phyloP scores from a whole-genome alignment of 2,329 filamentous ascomycete species.

The Fusarium tanahbumbuense region DNA sequence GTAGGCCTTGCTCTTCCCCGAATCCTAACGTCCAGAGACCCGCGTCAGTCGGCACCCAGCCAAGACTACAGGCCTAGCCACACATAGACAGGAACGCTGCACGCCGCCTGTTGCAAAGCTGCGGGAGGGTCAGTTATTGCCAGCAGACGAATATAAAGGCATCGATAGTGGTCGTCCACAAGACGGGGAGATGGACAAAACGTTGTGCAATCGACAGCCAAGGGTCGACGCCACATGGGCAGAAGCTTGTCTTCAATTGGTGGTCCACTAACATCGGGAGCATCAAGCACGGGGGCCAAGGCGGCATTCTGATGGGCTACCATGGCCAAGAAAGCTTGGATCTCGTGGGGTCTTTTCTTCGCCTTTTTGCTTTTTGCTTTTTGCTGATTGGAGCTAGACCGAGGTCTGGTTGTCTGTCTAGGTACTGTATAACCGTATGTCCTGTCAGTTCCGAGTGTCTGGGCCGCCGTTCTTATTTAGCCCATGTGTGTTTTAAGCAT shows the following conservation, averaged over 20 bases:
- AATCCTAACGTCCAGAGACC: slow-evolving; percentile 12
- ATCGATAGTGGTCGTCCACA: slow-evolving; percentile 17
- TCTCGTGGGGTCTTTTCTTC: slow-evolving; percentile 26
- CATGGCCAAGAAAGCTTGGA: slow-evolving; percentile 17
- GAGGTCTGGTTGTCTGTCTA: slow-evolving; percentile 17
- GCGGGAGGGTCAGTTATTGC: slow-evolving; percentile 22
- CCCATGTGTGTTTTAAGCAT: slow-evolving; percentile 3
- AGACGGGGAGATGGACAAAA: slow-evolving; percentile 11
- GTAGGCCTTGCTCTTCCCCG: slow-evolving; percentile 22
- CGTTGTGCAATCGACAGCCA: slow-evolving; percentile 40
- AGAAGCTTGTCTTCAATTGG: slow-evolving; percentile 45
- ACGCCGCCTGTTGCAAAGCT: slow-evolving; percentile 32
- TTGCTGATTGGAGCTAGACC: slow-evolving; percentile 12
- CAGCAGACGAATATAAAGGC: slow-evolving; percentile 4
- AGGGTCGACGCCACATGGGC: slow-evolving; percentile 46
- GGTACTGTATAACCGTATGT: not conserved
- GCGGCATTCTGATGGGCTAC: slow-evolving; percentile 49
- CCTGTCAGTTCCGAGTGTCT: slow-evolving; percentile 22
- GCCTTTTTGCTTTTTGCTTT: not conserved
- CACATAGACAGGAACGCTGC: slow-evolving; percentile 35
- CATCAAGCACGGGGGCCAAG: slow-evolving; percentile 48
- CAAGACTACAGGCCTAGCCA: slow-evolving; percentile 33
- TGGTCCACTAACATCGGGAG: slow-evolving; percentile 49
- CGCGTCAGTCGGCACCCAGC: slow-evolving; percentile 12
- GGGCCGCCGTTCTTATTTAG: slow-evolving; percentile 19